phyloP scores from a whole-genome alignment of 768 basidiomycete species.

The Fomitopsis serialis region DNA sequence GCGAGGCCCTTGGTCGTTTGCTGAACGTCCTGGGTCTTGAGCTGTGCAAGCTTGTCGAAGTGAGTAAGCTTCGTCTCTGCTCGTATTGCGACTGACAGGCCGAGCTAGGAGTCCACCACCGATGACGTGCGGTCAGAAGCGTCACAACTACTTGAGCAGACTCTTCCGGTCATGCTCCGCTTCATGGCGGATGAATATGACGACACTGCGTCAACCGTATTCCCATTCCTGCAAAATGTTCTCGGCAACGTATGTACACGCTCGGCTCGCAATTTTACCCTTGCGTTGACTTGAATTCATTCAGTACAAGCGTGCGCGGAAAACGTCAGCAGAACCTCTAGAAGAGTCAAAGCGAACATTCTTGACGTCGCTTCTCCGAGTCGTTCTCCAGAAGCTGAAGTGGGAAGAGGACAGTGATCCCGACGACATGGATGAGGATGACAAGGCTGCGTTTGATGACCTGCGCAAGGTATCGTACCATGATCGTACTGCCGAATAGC shows the following conservation, averaged over 20 bases:
- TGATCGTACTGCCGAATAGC: constrained; percentile 1
- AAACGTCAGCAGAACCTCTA: constrained; percentile 54
- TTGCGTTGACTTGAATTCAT: background rate
- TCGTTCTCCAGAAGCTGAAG: constrained; percentile 82
- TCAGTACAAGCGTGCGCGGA: constrained; percentile 79
- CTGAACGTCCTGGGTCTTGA: constrained; percentile 81
- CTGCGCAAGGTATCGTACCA: constrained; percentile 66
- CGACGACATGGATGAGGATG: constrained; percentile 86
- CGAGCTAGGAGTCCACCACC: constrained; percentile 48
- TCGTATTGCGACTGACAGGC: no score
- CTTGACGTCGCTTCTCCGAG: constrained; percentile 69
- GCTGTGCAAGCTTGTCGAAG: constrained; percentile 79
- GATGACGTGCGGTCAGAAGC: constrained; percentile 64
- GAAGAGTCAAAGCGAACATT: constrained; percentile 71
- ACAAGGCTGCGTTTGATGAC: constrained; percentile 73
- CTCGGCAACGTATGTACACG: constrained; percentile 59
- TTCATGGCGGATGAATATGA: constrained; percentile 90
- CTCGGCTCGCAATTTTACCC: background rate
- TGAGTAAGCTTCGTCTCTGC: constrained; percentile 26
- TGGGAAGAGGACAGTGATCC: constrained; percentile 81
- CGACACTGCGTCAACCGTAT: constrained; percentile 82
- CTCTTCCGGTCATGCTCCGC: constrained; percentile 77
- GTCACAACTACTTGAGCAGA: constrained; percentile 51
- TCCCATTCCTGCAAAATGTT: constrained; percentile 72
- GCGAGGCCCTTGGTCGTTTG: constrained; percentile 83